Evolutionary conservation across 768 basidiomycete species (phyloP).

Genomic region (Nevesoporus exiguus): DNA sequence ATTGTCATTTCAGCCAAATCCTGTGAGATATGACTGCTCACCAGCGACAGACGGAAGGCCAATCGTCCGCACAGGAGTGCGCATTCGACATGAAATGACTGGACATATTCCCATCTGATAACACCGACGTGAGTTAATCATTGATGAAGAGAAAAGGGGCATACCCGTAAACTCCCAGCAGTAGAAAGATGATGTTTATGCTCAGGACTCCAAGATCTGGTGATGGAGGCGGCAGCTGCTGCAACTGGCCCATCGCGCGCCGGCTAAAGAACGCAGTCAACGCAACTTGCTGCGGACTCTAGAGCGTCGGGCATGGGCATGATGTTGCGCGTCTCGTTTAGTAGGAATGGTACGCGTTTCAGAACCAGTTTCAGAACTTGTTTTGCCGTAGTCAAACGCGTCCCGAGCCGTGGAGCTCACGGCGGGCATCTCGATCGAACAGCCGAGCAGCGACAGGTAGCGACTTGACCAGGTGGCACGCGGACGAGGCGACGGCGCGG

Average conservation of each 20-base stretch:
- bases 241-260: background rate
- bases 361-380: background rate
- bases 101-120: conserved; percentile 24
- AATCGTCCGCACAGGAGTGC: conserved; percentile 10
- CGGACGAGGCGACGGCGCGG: background rate
- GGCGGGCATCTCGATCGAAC: background rate
- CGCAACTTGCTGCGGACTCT: background rate
- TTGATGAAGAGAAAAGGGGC: background rate
- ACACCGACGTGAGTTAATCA: background rate
- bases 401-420: background rate
- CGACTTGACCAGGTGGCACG: background rate
- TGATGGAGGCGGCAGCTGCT: background rate
- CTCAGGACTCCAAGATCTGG: background rate
- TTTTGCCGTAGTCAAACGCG: background rate
- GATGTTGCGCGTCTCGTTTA: background rate
- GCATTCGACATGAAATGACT: conserved; percentile 15
- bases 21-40: conserved; percentile 6
- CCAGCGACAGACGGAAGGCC: conserved; percentile 17
- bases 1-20: background rate
- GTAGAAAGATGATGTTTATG: conserved; percentile 4
- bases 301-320: background rate
- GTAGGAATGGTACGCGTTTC: background rate
- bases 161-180: conserved; percentile 23
- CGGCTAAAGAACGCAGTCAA: background rate
- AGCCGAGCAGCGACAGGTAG: background rate